Evolutionary conservation across 495 filamentous ascomycete genomes (phyloP).

Genomic region (Terfezia claveryi): DNA sequence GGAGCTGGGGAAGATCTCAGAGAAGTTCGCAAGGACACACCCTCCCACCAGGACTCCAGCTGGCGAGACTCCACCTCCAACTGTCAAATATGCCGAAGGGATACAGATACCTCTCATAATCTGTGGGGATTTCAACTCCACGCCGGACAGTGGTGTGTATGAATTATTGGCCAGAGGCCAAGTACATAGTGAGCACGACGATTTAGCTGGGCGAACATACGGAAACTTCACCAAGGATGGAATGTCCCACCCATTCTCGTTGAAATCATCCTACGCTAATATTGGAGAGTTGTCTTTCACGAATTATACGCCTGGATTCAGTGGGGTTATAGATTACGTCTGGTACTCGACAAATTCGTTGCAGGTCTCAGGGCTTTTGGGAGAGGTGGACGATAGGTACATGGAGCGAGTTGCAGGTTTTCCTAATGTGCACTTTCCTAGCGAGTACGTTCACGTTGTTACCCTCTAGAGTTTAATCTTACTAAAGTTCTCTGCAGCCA

Average conservation of each 20-base stretch:
- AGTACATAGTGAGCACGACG: conserved; percentile 48
- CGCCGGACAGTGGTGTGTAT: conserved; percentile 62
- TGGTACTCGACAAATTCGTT: conserved; percentile 89
- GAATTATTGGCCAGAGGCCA: conserved; percentile 59
- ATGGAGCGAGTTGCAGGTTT: conserved; percentile 81
- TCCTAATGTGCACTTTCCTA: conserved; percentile 92
- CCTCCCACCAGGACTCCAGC: conserved; percentile 33
- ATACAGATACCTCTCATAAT: conserved; percentile 76
- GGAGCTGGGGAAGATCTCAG: conserved; percentile 56
- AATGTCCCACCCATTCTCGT: conserved; percentile 79
- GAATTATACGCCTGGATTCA: conserved; percentile 85
- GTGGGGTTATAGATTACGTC: conserved; percentile 82
- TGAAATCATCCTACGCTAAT: conserved; percentile 66
- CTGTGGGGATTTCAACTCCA: conserved; percentile 91
- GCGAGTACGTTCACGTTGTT: conserved; percentile 32
- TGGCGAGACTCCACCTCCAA: conserved; percentile 49
- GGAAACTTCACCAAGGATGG: conserved; percentile 80
- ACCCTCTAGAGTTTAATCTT: neutral
- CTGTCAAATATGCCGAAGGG: conserved; percentile 56
- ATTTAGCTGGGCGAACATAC: conserved; percentile 52
- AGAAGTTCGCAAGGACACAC: conserved; percentile 51
- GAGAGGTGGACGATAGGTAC: conserved; percentile 76
- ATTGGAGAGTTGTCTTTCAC: conserved; percentile 67
- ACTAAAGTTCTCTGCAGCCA: conserved; percentile 25
- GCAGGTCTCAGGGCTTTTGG: conserved; percentile 67